Evolutionary conservation across 805 yeast species (phyloP).

Genomic region (Kuraishia molischiana): DNA sequence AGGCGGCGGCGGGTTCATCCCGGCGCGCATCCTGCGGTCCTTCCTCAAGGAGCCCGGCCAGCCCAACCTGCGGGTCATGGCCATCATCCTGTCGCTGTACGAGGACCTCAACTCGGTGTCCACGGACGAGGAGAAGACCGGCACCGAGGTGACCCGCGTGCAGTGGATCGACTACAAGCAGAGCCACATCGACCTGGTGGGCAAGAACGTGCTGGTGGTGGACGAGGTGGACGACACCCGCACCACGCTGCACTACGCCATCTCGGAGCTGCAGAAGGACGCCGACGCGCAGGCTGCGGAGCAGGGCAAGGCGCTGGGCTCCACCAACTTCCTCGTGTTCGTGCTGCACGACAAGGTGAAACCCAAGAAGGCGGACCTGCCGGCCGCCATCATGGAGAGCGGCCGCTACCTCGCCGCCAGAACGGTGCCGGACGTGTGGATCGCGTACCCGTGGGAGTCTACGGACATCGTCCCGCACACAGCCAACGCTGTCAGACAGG

Average conservation of each 20-base stretch:
- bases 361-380: slow-evolving; percentile 63
- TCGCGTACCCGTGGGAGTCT: slow-evolving; percentile 71
- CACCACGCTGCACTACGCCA: slow-evolving; percentile 74
- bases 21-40: slow-evolving; percentile 92
- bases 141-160: slow-evolving; percentile 62
- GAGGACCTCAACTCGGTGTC: slow-evolving; percentile 68
- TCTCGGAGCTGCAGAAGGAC: slow-evolving; percentile 65
- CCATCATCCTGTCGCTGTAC: slow-evolving; percentile 84
- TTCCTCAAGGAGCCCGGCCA: slow-evolving; percentile 82
- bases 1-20: slow-evolving; percentile 92
- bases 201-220: slow-evolving; percentile 62
- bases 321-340: slow-evolving; percentile 63
- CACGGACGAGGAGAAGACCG: slow-evolving; percentile 44
- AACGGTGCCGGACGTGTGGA: slow-evolving; percentile 72
- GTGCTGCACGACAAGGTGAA: slow-evolving; percentile 72
- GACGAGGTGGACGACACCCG: slow-evolving; percentile 86
- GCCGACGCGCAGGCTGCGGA: slow-evolving; percentile 50
- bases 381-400: slow-evolving; percentile 48
- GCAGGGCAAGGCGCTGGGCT: slow-evolving; percentile 37
- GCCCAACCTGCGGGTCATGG: slow-evolving; percentile 89
- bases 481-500: slow-evolving; percentile 62
- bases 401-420: slow-evolving; percentile 62
- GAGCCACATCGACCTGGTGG: slow-evolving; percentile 50
- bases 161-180: slow-evolving; percentile 78
- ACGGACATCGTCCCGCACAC: slow-evolving; percentile 64